These are phyloP conservation scores for Zopfia rhizophila DNA, from an alignment of 2,329 filamentous ascomycete species.

Conservation along the genomic window DNA sequence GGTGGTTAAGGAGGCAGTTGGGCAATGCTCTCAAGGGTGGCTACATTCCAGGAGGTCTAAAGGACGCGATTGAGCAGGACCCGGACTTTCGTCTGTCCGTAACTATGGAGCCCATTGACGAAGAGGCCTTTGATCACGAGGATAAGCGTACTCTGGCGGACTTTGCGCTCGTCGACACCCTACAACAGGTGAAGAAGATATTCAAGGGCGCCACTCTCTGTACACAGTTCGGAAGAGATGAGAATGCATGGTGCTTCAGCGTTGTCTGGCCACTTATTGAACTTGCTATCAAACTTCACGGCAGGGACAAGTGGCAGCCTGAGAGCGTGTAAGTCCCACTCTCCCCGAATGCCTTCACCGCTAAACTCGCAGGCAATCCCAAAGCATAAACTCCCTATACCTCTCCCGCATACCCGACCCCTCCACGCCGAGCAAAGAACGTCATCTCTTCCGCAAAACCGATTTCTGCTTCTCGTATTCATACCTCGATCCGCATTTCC, in stretches of 20 bases:
- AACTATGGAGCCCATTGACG: constrained; percentile 17
- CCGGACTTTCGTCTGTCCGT: constrained; percentile 7
- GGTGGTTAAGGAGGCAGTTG: constrained; percentile 7
- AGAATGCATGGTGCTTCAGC: constrained; percentile 24
- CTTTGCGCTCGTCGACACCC: constrained; percentile 14
- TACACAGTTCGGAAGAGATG: constrained; percentile 16
- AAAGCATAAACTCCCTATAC: constrained; percentile 24
- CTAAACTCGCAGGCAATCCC: constrained; percentile 25
- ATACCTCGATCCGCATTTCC: constrained; percentile 21
- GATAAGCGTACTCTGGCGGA: constrained; percentile 9
- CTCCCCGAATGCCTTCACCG: constrained; percentile 1
- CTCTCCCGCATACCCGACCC: constrained; percentile 16
- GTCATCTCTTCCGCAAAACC: constrained; percentile 26
- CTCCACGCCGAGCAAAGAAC: constrained; percentile 6
- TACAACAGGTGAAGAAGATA: constrained; percentile 20
- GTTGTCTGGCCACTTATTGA: constrained; percentile 24
- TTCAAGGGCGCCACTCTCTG: constrained; percentile 18
- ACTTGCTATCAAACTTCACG: constrained; percentile 22
- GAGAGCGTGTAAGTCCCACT: constrained; percentile 23
- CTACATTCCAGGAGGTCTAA: constrained; percentile 18
- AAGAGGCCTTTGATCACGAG: constrained; percentile 14
- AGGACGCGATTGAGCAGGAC: constrained; percentile 15
- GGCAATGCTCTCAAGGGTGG: constrained; percentile 8
- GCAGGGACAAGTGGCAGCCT: constrained; percentile 15
- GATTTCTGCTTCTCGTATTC: constrained; percentile 30